Percentiles rank a stretch among this genome's conserved stretches.
Evolutionary conservation across 129 eudicot genomes (phyloP).

Genomic region (Erigeron canadensis): DNA sequence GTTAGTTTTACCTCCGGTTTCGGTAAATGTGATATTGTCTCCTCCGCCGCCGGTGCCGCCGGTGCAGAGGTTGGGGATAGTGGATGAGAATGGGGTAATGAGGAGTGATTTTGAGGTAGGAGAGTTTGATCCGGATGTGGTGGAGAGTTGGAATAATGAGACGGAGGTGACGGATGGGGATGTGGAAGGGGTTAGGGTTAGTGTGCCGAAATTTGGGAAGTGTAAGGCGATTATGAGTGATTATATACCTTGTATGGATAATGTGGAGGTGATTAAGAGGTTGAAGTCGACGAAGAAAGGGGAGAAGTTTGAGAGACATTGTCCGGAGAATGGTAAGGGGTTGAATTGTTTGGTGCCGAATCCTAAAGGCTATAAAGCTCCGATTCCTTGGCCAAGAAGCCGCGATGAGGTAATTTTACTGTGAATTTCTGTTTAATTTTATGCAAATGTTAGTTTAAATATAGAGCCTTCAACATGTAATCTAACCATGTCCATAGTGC

Average conservation of each 20-base stretch:
- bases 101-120: conserved; percentile 77
- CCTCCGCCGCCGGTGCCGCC: conserved; percentile 34
- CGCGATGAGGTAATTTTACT: conserved; percentile 69
- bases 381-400: conserved; percentile 88
- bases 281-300: conserved; percentile 63
- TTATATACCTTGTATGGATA: conserved; percentile 93
- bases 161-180: conserved; percentile 39
- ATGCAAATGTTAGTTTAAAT: not conserved
- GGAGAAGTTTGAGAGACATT: conserved; percentile 94
- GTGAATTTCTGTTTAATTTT: not conserved
- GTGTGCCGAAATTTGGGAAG: conserved; percentile 57
- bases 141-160: conserved; percentile 59
- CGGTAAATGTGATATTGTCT: not conserved
- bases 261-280: conserved; percentile 54
- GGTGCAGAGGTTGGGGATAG: conserved; percentile 66
- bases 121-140: conserved; percentile 53
- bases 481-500: too few species aligned
- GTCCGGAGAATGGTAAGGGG: conserved; percentile 61
- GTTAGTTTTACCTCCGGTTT: conserved; percentile 25
- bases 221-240: conserved; percentile 76
- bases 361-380: conserved; percentile 68
- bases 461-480: too few species aligned
- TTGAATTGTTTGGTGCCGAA: conserved; percentile 79
- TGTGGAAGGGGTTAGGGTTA: conserved; percentile 33
- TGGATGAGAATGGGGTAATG: conserved; percentile 86